A percentile compares a stretch with the other conserved stretches of the same genome.
Conservation (phyloP, 148 eudicot species). For the Silene uniflora region DNA sequence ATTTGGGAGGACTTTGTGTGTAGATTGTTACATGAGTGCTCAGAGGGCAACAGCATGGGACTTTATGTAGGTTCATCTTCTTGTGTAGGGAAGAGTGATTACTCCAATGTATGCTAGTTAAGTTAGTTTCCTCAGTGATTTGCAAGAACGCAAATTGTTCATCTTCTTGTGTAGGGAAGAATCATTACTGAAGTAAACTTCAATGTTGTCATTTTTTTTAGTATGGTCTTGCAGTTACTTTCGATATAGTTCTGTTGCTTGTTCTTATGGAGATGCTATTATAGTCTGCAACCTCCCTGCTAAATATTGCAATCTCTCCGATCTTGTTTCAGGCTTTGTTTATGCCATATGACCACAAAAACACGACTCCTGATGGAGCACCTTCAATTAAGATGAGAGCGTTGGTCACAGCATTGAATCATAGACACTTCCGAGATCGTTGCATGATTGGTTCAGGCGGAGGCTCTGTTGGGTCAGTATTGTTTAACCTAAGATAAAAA, state of each 20-base stretch:
- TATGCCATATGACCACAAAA: constrained; percentile 99
- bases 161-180: too few relatives aligned
- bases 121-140: too few relatives aligned
- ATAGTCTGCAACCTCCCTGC: neutral
- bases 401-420: constrained; percentile 69
- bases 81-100: too few relatives aligned
- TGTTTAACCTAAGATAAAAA: constrained; percentile 6
- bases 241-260: neutral
- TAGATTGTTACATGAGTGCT: too few relatives aligned
- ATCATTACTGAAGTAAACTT: neutral
- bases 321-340: constrained; percentile 65
- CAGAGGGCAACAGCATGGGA: too few relatives aligned
- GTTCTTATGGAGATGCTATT: neutral
- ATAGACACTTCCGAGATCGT: constrained; percentile 66
- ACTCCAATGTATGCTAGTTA: too few relatives aligned
- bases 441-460: constrained; percentile 97
- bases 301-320: constrained; percentile 11
- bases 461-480: constrained; percentile 87
- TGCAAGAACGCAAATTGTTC: too few relatives aligned
- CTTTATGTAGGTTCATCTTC: too few relatives aligned
- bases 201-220: neutral
- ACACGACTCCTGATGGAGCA: constrained; percentile 74
- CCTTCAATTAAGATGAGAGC: constrained; percentile 55
- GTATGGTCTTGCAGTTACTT: neutral
- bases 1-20: too few relatives aligned